phyloP scores from a whole-genome alignment of 192 early-diverging fungal species.

The Chytriomyces hyalinus region DNA sequence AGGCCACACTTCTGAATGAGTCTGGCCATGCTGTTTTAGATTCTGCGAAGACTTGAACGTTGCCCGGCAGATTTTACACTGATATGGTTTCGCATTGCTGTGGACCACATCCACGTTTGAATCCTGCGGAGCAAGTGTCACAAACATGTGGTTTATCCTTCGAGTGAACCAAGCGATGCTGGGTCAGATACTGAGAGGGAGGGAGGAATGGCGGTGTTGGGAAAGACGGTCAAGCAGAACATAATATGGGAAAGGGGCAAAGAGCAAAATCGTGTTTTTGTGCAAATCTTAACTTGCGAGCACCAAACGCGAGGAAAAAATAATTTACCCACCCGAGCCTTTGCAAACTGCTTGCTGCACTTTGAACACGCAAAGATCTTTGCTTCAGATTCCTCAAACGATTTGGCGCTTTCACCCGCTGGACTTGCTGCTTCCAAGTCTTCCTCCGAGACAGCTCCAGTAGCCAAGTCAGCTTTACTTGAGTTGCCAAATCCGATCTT shows the following conservation, averaged over 20 bases:
- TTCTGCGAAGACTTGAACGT: slow-evolving; percentile 15
- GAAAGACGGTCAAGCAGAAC: no score
- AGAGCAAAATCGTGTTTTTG: background rate
- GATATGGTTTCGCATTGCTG: background rate
- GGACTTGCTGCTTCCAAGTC: no score
- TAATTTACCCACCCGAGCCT: slow-evolving; percentile 2
- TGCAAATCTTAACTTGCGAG: background rate
- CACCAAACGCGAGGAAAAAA: background rate
- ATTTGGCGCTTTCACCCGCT: background rate
- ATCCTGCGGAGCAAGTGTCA: background rate
- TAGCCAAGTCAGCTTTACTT: no score
- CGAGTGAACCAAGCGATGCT: slow-evolving; percentile 5
- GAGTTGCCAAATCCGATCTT: no score
- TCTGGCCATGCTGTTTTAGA: slow-evolving; percentile 18
- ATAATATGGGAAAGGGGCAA: background rate
- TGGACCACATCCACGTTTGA: slow-evolving; percentile 10
- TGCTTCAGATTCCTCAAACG: background rate
- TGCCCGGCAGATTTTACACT: background rate
- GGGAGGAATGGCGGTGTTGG: background rate
- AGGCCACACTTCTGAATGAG: background rate
- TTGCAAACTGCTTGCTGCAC: slow-evolving; percentile 16
- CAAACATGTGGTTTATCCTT: background rate
- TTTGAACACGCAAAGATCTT: background rate
- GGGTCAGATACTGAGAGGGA: background rate
- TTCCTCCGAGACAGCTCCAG: no score